Percentiles rank a stretch among this genome's conserved stretches.
Evolutionary conservation across 352 stramenopile genomes (phyloP).

Genomic region (Phytophthora idaei): DNA sequence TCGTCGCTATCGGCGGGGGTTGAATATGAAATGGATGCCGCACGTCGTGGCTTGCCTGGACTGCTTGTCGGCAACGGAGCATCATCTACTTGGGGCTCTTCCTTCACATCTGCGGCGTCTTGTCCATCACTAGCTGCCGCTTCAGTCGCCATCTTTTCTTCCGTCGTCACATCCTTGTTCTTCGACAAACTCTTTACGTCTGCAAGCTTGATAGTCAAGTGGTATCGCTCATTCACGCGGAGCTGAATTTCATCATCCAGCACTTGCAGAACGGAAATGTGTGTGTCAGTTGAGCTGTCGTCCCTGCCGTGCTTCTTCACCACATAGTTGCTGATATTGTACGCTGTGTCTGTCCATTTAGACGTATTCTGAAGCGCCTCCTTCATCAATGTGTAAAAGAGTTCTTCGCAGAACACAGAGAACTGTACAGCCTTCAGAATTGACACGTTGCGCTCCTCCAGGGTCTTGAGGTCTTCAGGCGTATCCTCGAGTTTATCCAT

Average conservation of each 20-base stretch:
- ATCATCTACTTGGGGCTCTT: conserved; percentile 21
- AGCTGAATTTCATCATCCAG: conserved; percentile 85
- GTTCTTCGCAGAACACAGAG: conserved; percentile 86
- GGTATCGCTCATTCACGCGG: conserved; percentile 75
- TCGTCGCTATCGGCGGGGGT: conserved; percentile 40
- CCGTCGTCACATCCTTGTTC: conserved; percentile 6
- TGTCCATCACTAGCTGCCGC: conserved; percentile 15
- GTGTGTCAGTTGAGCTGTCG: conserved; percentile 30
- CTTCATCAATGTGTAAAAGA: conserved; percentile 86
- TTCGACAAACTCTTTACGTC: conserved; percentile 54
- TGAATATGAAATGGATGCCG: conserved; percentile 35
- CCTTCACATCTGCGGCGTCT: conserved; percentile 31
- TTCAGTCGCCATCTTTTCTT: conserved; percentile 14
- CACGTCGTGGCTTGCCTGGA: conserved; percentile 29
- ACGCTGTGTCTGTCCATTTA: conserved; percentile 73
- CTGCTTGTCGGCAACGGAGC: conserved; percentile 25
- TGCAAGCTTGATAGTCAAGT: conserved; percentile 74
- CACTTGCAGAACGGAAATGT: conserved; percentile 76
- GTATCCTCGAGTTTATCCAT: conserved; percentile 69
- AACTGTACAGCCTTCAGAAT: conserved; percentile 85
- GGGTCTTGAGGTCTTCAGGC: conserved; percentile 57
- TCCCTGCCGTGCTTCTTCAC: conserved; percentile 54
- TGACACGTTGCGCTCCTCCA: conserved; percentile 73
- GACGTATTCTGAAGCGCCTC: conserved; percentile 69
- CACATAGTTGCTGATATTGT: conserved; percentile 67